phyloP scores from a whole-genome alignment of 2,329 filamentous ascomycete species.

The Penicillium paneum region DNA sequence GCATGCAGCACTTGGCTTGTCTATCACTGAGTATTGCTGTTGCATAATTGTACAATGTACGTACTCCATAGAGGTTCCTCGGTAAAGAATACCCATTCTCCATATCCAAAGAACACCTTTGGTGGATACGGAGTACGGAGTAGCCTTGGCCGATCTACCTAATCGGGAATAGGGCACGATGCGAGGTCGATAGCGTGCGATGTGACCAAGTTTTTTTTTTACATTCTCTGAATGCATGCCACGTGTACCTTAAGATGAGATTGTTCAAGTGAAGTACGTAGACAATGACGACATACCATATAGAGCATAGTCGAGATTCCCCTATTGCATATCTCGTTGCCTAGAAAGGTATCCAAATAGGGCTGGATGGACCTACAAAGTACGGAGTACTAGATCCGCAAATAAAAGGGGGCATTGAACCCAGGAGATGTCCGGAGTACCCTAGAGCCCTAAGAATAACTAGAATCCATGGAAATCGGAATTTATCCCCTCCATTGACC shows the following conservation, averaged over 20 bases:
- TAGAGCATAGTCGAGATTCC: neutral
- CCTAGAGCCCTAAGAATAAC: neutral
- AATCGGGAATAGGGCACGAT: constrained; percentile 4
- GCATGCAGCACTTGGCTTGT: neutral
- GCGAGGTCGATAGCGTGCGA: constrained; percentile 1
- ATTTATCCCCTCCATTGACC: neutral
- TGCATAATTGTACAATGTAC: neutral
- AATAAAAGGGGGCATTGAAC: neutral
- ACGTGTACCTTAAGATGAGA: constrained; percentile 2
- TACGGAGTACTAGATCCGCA: neutral
- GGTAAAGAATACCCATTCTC: neutral
- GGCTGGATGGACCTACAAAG: neutral
- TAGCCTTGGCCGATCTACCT: constrained; percentile 1
- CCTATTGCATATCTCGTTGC: neutral
- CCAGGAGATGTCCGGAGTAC: too few relatives aligned
- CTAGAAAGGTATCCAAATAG: neutral
- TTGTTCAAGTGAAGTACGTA: neutral
- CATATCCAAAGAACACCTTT: neutral
- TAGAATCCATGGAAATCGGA: neutral
- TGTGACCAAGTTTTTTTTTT: neutral
- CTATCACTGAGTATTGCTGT: neutral
- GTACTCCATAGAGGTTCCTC: neutral
- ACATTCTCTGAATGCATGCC: neutral
- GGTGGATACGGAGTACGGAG: neutral
- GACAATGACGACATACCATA: neutral